Evolutionary conservation across 176 grass and related monocot species (phyloP).

Genomic region (Eremochloa ophiuroides): DNA sequence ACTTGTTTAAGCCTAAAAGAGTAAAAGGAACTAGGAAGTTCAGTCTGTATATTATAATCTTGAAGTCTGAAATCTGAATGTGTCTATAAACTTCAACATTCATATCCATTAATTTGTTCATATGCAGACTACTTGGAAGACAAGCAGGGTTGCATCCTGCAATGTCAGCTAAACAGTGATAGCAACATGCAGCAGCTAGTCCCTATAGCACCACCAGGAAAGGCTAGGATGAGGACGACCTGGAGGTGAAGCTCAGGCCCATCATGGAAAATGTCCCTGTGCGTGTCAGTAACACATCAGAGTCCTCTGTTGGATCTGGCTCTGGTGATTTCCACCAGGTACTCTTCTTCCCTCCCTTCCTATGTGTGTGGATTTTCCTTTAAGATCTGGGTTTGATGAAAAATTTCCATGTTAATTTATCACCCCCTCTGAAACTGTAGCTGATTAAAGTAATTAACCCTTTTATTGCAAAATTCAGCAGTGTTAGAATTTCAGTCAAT

Average conservation of each 20-base stretch:
- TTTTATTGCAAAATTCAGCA: background rate
- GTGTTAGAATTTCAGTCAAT: background rate
- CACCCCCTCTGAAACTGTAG: background rate
- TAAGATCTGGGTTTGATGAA: background rate
- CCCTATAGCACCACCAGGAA: constrained; percentile 24
- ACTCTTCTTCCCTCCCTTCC: background rate
- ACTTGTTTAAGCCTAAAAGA: too few species aligned
- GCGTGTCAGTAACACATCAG: constrained; percentile 85
- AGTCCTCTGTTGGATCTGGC: constrained; percentile 80
- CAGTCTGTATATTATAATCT: too few species aligned
- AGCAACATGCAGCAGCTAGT: constrained; percentile 56
- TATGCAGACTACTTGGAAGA: background rate
- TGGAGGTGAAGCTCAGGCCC: constrained; percentile 85
- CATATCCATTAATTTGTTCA: background rate
- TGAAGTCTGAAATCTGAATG: background rate
- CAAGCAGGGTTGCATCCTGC: background rate
- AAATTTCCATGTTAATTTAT: background rate
- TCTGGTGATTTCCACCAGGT: constrained; percentile 99
- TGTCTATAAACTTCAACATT: background rate
- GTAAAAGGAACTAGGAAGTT: too few species aligned
- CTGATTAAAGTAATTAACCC: background rate
- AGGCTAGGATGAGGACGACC: constrained; percentile 74
- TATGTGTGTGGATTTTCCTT: background rate
- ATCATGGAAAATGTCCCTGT: constrained; percentile 92
- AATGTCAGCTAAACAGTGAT: constrained; percentile 39